These are phyloP conservation scores for Tylopilus sp. DNA, from an alignment of 1,284 basidiomycete species.

Conservation along the genomic window DNA sequence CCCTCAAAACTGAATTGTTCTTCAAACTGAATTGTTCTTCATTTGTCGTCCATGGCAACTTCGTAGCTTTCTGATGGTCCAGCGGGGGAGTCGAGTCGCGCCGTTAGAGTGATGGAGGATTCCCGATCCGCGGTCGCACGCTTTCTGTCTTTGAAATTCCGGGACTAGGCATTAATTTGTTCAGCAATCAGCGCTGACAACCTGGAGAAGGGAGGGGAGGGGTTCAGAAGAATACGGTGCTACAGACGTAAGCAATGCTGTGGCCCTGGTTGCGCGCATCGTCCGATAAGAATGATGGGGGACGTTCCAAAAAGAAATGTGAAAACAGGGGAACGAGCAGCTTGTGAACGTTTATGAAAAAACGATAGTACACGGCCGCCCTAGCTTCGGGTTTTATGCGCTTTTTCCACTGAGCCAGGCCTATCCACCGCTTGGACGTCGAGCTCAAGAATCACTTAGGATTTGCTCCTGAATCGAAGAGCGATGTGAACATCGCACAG, in stretches of 20 bases:
- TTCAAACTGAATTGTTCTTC: conserved; percentile 8
- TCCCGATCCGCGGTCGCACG: conserved; percentile 1
- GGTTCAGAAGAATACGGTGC: not conserved
- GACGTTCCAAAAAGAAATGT: not conserved
- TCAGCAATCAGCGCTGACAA: not conserved
- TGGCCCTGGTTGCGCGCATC: not conserved
- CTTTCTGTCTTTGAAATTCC: not conserved
- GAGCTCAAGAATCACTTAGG: not conserved
- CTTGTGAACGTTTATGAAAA: not conserved
- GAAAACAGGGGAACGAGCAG: not conserved
- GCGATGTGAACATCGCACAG: not conserved
- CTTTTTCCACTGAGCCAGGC: not conserved
- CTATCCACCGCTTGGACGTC: no score
- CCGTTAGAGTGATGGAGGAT: conserved; percentile 6
- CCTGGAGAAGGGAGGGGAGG: not conserved
- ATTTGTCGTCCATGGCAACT: conserved; percentile 10
- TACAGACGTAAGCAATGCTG: not conserved
- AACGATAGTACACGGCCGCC: no score
- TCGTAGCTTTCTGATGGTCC: conserved; percentile 18
- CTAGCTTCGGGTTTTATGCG: not conserved
- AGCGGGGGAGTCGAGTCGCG: conserved; percentile 2
- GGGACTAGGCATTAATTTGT: not conserved
- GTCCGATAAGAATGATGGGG: not conserved
- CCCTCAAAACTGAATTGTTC: conserved; percentile 2
- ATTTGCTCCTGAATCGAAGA: not conserved